These are phyloP conservation scores for Phytophthora megakarya DNA, from an alignment of 352 stramenopile genomes.

Conservation along the genomic window DNA sequence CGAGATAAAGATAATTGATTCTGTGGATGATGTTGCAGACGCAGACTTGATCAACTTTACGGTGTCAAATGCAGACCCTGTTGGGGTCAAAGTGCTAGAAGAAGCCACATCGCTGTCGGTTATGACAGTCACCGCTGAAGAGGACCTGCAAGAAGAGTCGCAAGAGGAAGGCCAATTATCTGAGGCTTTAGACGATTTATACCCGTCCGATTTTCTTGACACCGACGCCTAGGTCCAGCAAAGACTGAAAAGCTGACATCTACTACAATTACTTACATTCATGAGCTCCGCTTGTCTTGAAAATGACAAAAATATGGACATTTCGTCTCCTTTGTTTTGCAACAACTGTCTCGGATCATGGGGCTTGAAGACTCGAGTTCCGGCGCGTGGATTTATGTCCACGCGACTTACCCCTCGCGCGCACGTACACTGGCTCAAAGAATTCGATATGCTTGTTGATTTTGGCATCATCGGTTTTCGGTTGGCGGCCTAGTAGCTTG, in stretches of 20 bases:
- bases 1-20: background rate
- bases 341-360: slow-evolving; percentile 16
- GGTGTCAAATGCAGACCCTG: background rate
- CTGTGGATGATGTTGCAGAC: slow-evolving; percentile 3
- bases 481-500: slow-evolving; percentile 42
- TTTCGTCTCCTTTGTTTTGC: slow-evolving; percentile 15
- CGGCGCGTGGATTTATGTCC: slow-evolving; percentile 17
- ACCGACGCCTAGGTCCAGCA: slow-evolving; percentile 8
- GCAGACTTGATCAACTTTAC: slow-evolving; percentile 3
- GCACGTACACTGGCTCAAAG: slow-evolving; percentile 55
- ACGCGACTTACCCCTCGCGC: slow-evolving; percentile 26
- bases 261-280: slow-evolving; percentile 27
- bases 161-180: slow-evolving; percentile 7
- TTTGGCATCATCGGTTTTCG: slow-evolving; percentile 20
- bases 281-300: background rate
- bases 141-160: background rate
- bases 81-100: background rate
- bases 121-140: background rate
- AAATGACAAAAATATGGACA: slow-evolving; percentile 4
- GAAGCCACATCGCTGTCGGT: background rate
- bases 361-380: slow-evolving; percentile 20
- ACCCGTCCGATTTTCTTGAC: slow-evolving; percentile 32
- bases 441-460: slow-evolving; percentile 60
- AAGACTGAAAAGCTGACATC: slow-evolving; percentile 11
- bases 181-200: slow-evolving; percentile 24